Percentiles rank a stretch among this genome's conserved stretches.
These are phyloP conservation scores for Pisolithus marmoratus DNA, from an alignment of 768 basidiomycete genomes.

Conservation along the genomic window DNA sequence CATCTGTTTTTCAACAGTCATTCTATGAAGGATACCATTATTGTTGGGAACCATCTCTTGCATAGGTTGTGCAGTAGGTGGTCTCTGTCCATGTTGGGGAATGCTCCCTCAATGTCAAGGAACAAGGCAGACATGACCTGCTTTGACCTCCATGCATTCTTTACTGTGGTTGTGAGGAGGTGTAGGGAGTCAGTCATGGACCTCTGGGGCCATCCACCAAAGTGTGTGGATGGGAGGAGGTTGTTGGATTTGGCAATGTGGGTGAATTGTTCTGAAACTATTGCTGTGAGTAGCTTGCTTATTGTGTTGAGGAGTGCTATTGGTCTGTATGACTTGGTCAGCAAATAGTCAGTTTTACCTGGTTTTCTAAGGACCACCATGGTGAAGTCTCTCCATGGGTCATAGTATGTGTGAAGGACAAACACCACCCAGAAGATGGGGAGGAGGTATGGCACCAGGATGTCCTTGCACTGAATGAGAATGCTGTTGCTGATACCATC, in stretches of 20 bases:
- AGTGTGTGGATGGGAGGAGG: slow-evolving; percentile 33
- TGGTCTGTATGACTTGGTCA: slow-evolving; percentile 31
- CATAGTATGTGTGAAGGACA: too few species aligned
- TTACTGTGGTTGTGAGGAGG: slow-evolving; percentile 28
- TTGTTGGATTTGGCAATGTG: too few species aligned
- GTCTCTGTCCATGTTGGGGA: slow-evolving; percentile 33
- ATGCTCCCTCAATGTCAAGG: too few species aligned
- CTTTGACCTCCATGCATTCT: slow-evolving; percentile 30
- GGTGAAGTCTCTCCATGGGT: too few species aligned
- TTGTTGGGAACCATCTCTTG: neutral
- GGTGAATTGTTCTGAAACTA: too few species aligned
- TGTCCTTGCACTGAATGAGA: slow-evolving; percentile 3
- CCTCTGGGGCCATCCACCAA: slow-evolving; percentile 36
- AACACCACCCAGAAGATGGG: too few species aligned
- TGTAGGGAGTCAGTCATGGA: slow-evolving; percentile 33
- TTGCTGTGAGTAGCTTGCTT: too few species aligned
- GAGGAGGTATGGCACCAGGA: too few species aligned
- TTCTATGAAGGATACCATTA: neutral
- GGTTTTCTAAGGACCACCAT: slow-evolving; percentile 23
- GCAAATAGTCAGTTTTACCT: slow-evolving; percentile 27
- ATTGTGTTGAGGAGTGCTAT: slow-evolving; percentile 31
- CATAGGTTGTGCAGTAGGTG: slow-evolving; percentile 28
- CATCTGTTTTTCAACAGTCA: neutral
- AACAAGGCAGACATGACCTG: slow-evolving; percentile 35
- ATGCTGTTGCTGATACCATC: slow-evolving; percentile 27